phyloP scores from a whole-genome alignment of 2,329 filamentous ascomycete species.

The Huntiella savannae region DNA sequence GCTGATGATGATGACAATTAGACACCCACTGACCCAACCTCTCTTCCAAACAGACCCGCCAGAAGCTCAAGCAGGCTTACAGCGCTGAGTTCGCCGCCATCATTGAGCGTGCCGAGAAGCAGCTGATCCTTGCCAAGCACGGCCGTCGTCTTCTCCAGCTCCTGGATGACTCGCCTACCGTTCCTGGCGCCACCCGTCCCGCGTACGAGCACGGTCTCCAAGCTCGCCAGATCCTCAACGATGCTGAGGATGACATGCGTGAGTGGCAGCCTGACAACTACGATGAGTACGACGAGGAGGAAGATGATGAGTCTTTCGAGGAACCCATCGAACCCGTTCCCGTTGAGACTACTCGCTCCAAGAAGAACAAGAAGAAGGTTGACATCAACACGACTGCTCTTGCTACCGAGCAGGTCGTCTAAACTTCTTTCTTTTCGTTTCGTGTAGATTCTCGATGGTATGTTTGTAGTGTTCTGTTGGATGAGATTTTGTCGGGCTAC shows the following conservation, averaged over 20 bases:
- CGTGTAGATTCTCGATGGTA: not conserved
- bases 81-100: slow-evolving; percentile 73
- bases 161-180: slow-evolving; percentile 74
- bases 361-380: slow-evolving; percentile 5
- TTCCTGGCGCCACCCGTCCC: slow-evolving; percentile 63
- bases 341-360: slow-evolving; percentile 4
- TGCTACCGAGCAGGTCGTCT: not conserved
- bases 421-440: not conserved
- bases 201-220: slow-evolving; percentile 46
- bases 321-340: slow-evolving; percentile 5
- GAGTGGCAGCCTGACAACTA: slow-evolving; percentile 42
- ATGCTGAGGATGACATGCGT: slow-evolving; percentile 74
- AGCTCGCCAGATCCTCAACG: slow-evolving; percentile 72
- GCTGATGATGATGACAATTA: not conserved
- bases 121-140: slow-evolving; percentile 82
- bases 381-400: not conserved
- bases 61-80: slow-evolving; percentile 92
- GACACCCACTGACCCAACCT: not conserved
- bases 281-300: slow-evolving; percentile 12
- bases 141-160: slow-evolving; percentile 68
- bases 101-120: slow-evolving; percentile 93
- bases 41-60: slow-evolving; percentile 46
- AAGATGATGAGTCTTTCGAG: slow-evolving; percentile 5
- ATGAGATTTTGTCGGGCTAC: too few species aligned
- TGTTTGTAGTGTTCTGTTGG: too few species aligned